Base-by-base conservation (phyloP, 2,329 filamentous ascomycete genomes). In the Ilyonectria robusta region DNA sequence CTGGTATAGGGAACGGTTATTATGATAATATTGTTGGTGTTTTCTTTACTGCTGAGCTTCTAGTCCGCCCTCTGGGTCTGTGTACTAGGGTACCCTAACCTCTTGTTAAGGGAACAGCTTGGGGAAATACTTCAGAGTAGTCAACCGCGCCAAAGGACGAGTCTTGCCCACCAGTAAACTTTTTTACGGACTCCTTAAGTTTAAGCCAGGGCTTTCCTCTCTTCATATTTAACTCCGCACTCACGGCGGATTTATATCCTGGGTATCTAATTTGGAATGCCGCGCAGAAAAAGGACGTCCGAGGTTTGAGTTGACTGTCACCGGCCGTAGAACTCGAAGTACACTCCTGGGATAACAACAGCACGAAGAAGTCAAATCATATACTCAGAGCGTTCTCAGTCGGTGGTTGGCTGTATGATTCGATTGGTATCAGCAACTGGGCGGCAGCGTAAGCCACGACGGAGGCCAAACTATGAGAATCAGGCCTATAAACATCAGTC, bases 161-260 rank as follows among this genome's bases (percentile, higher is more conserved):
- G 68, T 83, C 80, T 2, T 76, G 68, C 1, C 78, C 78, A 4
- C 80, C 81, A 23, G 70, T 79, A 65, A 84, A 82, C 67, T 83
- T 84, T 65, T 78, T 79, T 81, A 83, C 83, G 3, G 82, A 83
- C 51, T 72, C 73, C 13, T 76, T 69, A 44, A 84, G 68, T 40
- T 72, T 76, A 11, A 77, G 61, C 23, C 71, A 64, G 3, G 58
- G 50, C 17, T 64, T 33, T 7, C 8, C 48, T 10, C 65, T 62
- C 15, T 31, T 63, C 75, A 78, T 77, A 3, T 40, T 63, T 6
- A 77, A 78, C 57, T 84, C 81, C 15, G 82, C 50, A 11, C 77
- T 83, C 35, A 83, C 75, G 6, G 83, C 81, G 2, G 81, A 81
- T 61, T 83, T 83, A 66, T 84, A 84, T 3, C 82, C 82, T 2